These are phyloP conservation scores for Teratosphaeria epicoccoides DNA, from an alignment of 2,329 filamentous ascomycete species.

Conservation along the genomic window DNA sequence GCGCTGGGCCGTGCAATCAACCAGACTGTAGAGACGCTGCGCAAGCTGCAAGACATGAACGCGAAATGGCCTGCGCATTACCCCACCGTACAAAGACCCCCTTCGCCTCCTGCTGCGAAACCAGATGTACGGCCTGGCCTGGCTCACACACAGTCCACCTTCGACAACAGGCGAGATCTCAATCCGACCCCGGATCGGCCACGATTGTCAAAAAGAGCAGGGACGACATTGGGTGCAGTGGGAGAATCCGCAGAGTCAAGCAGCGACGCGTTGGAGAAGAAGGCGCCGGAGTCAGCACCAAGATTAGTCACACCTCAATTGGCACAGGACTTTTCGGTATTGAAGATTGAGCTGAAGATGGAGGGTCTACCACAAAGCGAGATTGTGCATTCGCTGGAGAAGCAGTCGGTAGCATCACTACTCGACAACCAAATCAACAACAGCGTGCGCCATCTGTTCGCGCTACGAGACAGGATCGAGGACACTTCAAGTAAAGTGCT, in stretches of 20 bases:
- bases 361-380: constrained; percentile 78
- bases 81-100: constrained; percentile 63
- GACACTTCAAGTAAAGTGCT: constrained; percentile 96
- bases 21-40: constrained; percentile 72
- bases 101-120: constrained; percentile 30
- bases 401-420: constrained; percentile 77
- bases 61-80: constrained; percentile 89
- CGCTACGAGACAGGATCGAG: constrained; percentile 85
- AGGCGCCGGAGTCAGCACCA: constrained; percentile 58
- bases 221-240: constrained; percentile 55
- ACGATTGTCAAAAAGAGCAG: constrained; percentile 52
- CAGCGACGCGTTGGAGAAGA: constrained; percentile 41
- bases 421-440: constrained; percentile 90
- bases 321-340: constrained; percentile 85
- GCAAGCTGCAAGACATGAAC: constrained; percentile 80
- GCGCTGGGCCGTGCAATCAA: constrained; percentile 81
- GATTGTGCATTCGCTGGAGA: constrained; percentile 88
- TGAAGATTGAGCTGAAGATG: constrained; percentile 90
- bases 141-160: constrained; percentile 52
- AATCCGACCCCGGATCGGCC: constrained; percentile 37
- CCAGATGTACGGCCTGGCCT: constrained; percentile 51
- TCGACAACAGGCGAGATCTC: constrained; percentile 38
- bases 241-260: constrained; percentile 60
- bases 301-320: constrained; percentile 84
- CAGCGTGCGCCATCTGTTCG: constrained; percentile 80